Base-by-base conservation (phyloP, 768 basidiomycete genomes). In the Phanerochaete carnosa region DNA sequence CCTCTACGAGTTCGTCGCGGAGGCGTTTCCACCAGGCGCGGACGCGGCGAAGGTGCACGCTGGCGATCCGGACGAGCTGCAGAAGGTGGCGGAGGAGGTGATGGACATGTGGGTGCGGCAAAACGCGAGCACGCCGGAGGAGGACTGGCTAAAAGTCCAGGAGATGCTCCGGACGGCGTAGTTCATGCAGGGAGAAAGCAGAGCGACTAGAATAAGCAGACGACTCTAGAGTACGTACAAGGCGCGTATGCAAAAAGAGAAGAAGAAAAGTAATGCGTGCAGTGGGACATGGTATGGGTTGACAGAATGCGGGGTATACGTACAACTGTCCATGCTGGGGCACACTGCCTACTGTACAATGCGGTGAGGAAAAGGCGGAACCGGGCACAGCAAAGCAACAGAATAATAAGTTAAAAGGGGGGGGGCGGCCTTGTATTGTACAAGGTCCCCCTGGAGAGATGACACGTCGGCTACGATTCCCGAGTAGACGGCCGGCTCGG, bases 321-420 rank as follows among this genome's bases (percentile, higher is more conserved):
- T 43, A 43, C 39, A 43, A 55, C 54, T 23, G 54, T 55, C 54
- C 54, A 43, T 55, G 54, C 54, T 11, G 35, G 35, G n/a, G 54
- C 37, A 29, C 54, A 43, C 15, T 55, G 54, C n/a, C n/a, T 55
- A 55, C 35, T 55, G 54, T 55, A 55, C 54, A 55, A 55, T 55
- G 54, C 54, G 25, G 25, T 3, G 51, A 16, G 26, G 22, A 26
- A 19, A 8, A 39, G 26, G 51, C 6, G 29, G 30, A 22, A 37
- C 37, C 9, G 52, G 30, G 52, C 39, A 43, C 11, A 19, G 11
- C 39, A 19, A 43, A 8, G 19, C 5, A 8, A 43, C 8, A 43
- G 4, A 7, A 19, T 19, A 43, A 52, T 52, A 52, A 52, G 11
- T 52, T 49, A 49, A 25, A 25, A n/a, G n/a, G n/a, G n/a, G n/a